Evolutionary conservation across 495 filamentous ascomycete genomes (phyloP).

Genomic region (Letharia lupina): DNA sequence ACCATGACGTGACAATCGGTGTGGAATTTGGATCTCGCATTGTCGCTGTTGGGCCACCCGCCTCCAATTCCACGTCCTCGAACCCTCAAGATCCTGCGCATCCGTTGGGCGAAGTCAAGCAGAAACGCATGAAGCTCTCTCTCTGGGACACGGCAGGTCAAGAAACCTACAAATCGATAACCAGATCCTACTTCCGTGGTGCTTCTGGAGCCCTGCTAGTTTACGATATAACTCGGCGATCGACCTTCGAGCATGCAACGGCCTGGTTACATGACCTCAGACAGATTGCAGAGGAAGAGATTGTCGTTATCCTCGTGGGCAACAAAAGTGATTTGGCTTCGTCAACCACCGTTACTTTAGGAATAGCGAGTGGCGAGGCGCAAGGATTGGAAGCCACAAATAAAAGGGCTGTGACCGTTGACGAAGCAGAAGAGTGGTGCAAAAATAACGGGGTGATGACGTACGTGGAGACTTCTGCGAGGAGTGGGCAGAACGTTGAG

Average conservation of each 20-base stretch:
- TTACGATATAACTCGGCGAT: slow-evolving; percentile 80
- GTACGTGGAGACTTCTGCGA: slow-evolving; percentile 94
- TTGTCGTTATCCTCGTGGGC: slow-evolving; percentile 87
- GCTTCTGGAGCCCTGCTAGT: slow-evolving; percentile 78
- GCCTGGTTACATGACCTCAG: slow-evolving; percentile 90
- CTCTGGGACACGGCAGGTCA: slow-evolving; percentile 97
- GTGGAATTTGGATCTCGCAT: slow-evolving; percentile 95
- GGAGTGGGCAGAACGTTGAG: slow-evolving; percentile 88
- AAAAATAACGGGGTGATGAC: slow-evolving; percentile 68
- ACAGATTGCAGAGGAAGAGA: slow-evolving; percentile 86
- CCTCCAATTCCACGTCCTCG: slow-evolving; percentile 35
- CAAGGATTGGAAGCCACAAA: slow-evolving; percentile 38
- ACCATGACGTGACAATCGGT: slow-evolving; percentile 96
- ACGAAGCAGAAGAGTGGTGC: slow-evolving; percentile 87
- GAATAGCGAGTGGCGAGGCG: background rate
- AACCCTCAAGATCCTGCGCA: slow-evolving; percentile 16
- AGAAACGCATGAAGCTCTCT: slow-evolving; percentile 57
- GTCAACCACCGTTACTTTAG: slow-evolving; percentile 19
- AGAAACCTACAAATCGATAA: slow-evolving; percentile 94
- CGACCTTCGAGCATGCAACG: slow-evolving; percentile 77
- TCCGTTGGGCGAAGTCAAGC: slow-evolving; percentile 37
- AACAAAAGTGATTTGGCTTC: slow-evolving; percentile 82
- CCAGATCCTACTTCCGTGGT: slow-evolving; percentile 89
- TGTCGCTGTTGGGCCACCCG: slow-evolving; percentile 81
- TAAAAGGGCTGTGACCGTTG: slow-evolving; percentile 64